A percentile compares a stretch with the other conserved stretches of the same genome.
phyloP scores from a whole-genome alignment of 108 stramenopile species.

The Cyclotella cryptica region DNA sequence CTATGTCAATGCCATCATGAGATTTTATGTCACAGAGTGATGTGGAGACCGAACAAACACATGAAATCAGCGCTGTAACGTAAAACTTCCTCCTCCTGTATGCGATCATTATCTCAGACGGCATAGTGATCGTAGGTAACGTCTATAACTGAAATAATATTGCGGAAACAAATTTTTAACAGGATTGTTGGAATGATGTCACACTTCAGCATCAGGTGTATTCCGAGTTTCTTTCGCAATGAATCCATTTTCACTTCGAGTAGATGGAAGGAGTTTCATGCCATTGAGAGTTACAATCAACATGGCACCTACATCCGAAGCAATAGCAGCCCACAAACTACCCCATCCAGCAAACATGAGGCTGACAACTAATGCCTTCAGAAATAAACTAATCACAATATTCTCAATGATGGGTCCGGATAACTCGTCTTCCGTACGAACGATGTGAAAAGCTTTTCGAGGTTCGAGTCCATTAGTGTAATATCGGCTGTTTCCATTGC shows the following conservation, averaged over 20 bases:
- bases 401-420: slow-evolving; percentile 76
- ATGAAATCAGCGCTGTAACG: no score
- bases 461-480: slow-evolving; percentile 77
- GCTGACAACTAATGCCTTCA: slow-evolving; percentile 71
- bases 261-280: slow-evolving; percentile 73
- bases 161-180: no score
- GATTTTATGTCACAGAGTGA: no score
- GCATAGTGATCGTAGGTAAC: no score
- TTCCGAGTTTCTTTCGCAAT: no score
- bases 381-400: slow-evolving; percentile 65
- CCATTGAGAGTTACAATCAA: slow-evolving; percentile 81
- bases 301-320: slow-evolving; percentile 85
- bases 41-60: no score
- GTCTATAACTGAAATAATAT: no score
- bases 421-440: slow-evolving; percentile 67
- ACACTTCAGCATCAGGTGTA: no score
- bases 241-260: slow-evolving; percentile 10
- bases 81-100: no score
- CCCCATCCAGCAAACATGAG: slow-evolving; percentile 69
- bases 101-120: no score
- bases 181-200: no score
- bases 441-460: slow-evolving; percentile 69
- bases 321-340: slow-evolving; percentile 73
- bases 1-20: no score
- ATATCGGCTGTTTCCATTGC: slow-evolving; percentile 93